Evolutionary conservation across 352 stramenopile species (phyloP).

Genomic region (Globisporangium alternatum): DNA sequence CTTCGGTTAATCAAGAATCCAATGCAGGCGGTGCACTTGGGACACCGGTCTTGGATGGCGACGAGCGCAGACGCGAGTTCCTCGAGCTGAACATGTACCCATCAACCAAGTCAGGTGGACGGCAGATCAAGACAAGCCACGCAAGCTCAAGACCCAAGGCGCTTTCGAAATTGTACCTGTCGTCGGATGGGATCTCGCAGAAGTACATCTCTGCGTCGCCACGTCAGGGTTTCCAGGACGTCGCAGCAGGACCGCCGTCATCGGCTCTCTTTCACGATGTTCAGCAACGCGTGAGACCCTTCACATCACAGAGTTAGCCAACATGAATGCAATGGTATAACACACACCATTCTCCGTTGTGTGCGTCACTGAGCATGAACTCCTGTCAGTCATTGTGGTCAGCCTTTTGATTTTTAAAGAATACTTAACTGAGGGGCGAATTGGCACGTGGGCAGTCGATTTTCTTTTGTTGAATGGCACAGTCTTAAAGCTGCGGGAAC

Average conservation of each 20-base stretch:
- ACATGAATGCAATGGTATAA: slow-evolving; percentile 2
- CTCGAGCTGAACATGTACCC: slow-evolving; percentile 62
- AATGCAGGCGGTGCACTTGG: not conserved
- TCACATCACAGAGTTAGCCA: slow-evolving; percentile 16
- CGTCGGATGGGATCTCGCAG: slow-evolving; percentile 71
- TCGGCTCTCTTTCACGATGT: slow-evolving; percentile 14
- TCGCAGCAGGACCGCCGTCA: slow-evolving; percentile 9
- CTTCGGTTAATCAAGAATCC: slow-evolving; percentile 25
- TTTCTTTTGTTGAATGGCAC: not conserved
- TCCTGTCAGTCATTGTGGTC: not conserved
- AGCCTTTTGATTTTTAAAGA: not conserved
- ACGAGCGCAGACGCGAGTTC: slow-evolving; percentile 41
- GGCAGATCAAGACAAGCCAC: slow-evolving; percentile 67
- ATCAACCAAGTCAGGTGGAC: slow-evolving; percentile 37
- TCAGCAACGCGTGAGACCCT: slow-evolving; percentile 15
- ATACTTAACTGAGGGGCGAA: not conserved
- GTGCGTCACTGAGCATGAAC: not conserved
- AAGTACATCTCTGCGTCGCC: slow-evolving; percentile 57
- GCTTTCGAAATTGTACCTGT: slow-evolving; percentile 62
- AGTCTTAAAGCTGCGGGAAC: slow-evolving; percentile 32
- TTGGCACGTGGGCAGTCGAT: not conserved
- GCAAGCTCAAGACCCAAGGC: slow-evolving; percentile 43
- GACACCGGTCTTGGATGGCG: slow-evolving; percentile 21
- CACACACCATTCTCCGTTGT: not conserved
- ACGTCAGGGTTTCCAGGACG: slow-evolving; percentile 18